These are phyloP conservation scores for Ogataea paradorogensis DNA, from an alignment of 805 yeast genomes.

Conservation along the genomic window DNA sequence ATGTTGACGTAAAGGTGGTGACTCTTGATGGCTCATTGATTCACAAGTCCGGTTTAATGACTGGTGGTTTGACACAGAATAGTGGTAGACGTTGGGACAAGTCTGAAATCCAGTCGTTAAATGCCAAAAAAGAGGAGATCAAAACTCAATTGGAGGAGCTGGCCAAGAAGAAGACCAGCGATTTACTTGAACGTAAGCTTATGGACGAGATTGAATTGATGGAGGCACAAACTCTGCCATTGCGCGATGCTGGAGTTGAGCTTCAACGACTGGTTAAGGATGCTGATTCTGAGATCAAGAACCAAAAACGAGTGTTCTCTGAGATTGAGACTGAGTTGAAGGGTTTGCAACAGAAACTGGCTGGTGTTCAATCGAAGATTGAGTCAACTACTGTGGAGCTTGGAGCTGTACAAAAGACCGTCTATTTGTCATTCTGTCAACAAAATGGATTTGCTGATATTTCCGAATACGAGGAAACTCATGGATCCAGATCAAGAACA, in stretches of 20 bases:
- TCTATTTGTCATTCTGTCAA: constrained; percentile 55
- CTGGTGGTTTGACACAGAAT: constrained; percentile 73
- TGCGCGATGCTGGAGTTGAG: constrained; percentile 28
- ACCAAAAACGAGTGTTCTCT: constrained; percentile 35
- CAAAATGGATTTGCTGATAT: constrained; percentile 53
- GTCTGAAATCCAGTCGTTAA: constrained; percentile 55
- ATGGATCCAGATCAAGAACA: constrained; percentile 55
- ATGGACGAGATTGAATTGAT: constrained; percentile 52
- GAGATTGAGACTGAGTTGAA: constrained; percentile 26
- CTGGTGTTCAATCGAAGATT: constrained; percentile 28
- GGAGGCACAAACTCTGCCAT: constrained; percentile 34
- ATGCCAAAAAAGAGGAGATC: constrained; percentile 49
- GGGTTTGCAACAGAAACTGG: constrained; percentile 25
- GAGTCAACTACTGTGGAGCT: constrained; percentile 20
- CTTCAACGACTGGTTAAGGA: constrained; percentile 31
- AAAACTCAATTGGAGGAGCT: constrained; percentile 43
- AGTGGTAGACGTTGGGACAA: constrained; percentile 69
- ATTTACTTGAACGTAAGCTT: constrained; percentile 52
- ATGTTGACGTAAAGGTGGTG: constrained; percentile 63
- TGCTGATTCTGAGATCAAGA: constrained; percentile 45
- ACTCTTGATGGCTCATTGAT: constrained; percentile 83
- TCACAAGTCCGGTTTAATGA: constrained; percentile 84
- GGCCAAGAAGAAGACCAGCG: constrained; percentile 46
- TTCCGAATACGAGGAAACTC: constrained; percentile 66
- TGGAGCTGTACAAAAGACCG: constrained; percentile 37